Base-by-base conservation (phyloP, 2,329 filamentous ascomycete genomes). In the Colletotrichum sp. region DNA sequence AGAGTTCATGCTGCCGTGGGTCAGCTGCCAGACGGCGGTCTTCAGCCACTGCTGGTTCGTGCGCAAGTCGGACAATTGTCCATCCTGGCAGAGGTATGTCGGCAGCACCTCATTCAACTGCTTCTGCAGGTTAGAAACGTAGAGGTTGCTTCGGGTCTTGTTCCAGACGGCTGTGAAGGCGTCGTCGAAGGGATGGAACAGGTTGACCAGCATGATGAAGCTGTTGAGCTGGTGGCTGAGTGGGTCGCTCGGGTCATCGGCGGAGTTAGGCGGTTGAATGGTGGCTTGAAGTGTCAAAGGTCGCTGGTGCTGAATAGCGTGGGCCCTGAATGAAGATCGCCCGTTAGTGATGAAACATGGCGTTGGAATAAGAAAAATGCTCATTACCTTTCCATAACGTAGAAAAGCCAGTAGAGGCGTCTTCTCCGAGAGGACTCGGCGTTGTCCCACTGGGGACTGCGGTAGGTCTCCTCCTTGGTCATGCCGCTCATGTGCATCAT, bases 321-420 rank as follows among this genome's bases (percentile, higher is more conserved):
- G 95, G 15, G 93, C 91, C 83, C 92, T 88, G 55, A n/a, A 32
- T 64, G 55, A 71, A 15, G 16, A 43, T 64, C 34, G 30, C 18
- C 34, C 15, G 4, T 77, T 36, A 77, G 69, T 60, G 18, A 26
- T 70, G 60, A 76, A 74, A 76, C 28, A 34, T n/a, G 13, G 48
- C 24, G 56, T 65, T 70, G 48, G 6, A 32, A 38, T 58, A 10
- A 32, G 24, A 26, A 26, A n/a, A 32, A 34, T 32, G n/a, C 10
- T n/a, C 30, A 84, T 80, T 83, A 93, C 92, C 93, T 91, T 85
- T 96, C 94, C 10, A 92, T 92, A 1, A 94, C 88, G 80, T 94
- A 93, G 10, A 95, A 85, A 12, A 95, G 87, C 94, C 94, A 96
- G 81, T 93, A 96, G 0, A 95, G 85, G 36, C 93, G 89, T 72